Conservation (phyloP, 2,329 filamentous ascomycete genomes). For the Kalaharituber pfeilii region DNA sequence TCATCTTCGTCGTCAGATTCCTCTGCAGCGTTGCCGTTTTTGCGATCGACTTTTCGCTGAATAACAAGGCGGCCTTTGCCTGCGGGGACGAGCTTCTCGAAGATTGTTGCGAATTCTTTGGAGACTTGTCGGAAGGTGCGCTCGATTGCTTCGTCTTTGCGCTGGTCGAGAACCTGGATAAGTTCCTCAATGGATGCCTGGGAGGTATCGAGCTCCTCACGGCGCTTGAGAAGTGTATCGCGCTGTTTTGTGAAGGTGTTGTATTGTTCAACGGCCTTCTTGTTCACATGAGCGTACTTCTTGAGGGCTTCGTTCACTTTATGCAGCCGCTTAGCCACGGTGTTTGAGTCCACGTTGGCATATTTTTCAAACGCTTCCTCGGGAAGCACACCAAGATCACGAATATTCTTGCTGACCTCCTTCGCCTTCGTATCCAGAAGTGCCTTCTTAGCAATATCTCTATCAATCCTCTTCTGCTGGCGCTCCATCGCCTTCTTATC, state of each 20-base stretch:
- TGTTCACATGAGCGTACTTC: constrained; percentile 96
- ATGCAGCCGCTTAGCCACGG: constrained; percentile 56
- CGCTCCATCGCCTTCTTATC: constrained; percentile 59
- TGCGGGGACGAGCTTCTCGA: constrained; percentile 85
- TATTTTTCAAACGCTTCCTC: constrained; percentile 91
- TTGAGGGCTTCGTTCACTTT: constrained; percentile 86
- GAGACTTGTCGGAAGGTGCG: constrained; percentile 97
- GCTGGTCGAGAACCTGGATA: constrained; percentile 78
- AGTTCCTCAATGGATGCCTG: constrained; percentile 81
- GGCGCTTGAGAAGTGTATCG: constrained; percentile 66
- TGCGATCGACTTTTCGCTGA: constrained; percentile 68
- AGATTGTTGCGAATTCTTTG: constrained; percentile 78
- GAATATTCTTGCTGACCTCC: constrained; percentile 74
- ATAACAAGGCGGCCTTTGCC: constrained; percentile 85
- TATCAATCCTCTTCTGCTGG: constrained; percentile 79
- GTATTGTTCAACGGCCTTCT: constrained; percentile 98
- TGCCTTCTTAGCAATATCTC: constrained; percentile 75
- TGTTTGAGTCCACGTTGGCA: constrained; percentile 60
- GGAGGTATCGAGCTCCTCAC: constrained; percentile 71
- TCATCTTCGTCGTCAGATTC: constrained; percentile 50
- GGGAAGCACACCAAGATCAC: constrained; percentile 78
- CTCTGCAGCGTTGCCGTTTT: constrained; percentile 36
- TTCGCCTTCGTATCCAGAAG: constrained; percentile 57
- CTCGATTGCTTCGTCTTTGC: constrained; percentile 95
- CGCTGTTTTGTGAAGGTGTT: constrained; percentile 90